These are phyloP conservation scores for Auriscalpium microsporum DNA, from an alignment of 768 basidiomycete species.

Conservation along the genomic window DNA sequence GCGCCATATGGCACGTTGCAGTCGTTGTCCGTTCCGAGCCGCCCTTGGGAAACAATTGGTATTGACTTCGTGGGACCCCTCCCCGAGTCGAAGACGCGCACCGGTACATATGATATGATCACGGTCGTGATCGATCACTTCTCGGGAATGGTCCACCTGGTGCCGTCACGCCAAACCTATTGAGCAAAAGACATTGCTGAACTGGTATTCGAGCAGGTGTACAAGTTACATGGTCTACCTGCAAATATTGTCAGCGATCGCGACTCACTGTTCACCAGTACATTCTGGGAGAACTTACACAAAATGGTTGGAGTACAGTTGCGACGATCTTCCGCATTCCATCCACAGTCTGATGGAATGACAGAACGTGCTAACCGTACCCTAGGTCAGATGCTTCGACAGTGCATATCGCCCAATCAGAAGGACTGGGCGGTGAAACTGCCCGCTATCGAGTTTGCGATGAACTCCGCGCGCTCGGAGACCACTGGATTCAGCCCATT, in stretches of 20 bases:
- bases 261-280: conserved; percentile 34
- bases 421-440: conserved; percentile 25
- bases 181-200: conserved; percentile 27
- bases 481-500: conserved; percentile 30
- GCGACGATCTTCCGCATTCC: conserved; percentile 31
- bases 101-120: conserved; percentile 17
- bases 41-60: conserved; percentile 23
- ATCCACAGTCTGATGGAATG: conserved; percentile 35
- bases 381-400: conserved; percentile 23
- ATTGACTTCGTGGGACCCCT: conserved; percentile 22
- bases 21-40: conserved; percentile 15
- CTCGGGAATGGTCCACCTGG: conserved; percentile 17
- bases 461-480: conserved; percentile 19
- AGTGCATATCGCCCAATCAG: conserved; percentile 22
- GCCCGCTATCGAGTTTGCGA: conserved; percentile 19
- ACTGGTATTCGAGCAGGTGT: conserved; percentile 26
- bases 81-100: conserved; percentile 17
- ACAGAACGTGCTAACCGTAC: conserved; percentile 29
- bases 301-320: conserved; percentile 22
- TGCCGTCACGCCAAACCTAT: conserved; percentile 23
- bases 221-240: conserved; percentile 33
- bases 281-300: conserved; percentile 33
- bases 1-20: conserved; percentile 19
- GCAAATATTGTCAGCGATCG: conserved; percentile 31
- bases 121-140: conserved; percentile 16